Evolutionary conservation across 768 basidiomycete genomes (phyloP), one percentile per base, ranked within the genome.

Genomic region (Guyanaporus albipodus): DNA sequence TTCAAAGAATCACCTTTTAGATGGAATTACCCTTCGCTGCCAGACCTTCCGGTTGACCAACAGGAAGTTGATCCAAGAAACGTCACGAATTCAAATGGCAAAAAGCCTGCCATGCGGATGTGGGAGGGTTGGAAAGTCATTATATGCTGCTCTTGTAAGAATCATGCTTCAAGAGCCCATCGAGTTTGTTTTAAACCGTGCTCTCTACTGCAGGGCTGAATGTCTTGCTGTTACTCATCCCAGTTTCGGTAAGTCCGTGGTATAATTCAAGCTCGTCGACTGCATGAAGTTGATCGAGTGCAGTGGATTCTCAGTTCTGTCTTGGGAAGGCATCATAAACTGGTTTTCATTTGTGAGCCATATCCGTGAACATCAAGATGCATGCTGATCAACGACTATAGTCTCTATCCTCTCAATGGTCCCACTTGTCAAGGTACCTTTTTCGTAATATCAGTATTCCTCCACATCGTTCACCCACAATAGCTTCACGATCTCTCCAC

Each of bases 401-500:
- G 85, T 81, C 44, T 84, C 77, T 49, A 72, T 83, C 52, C 66
- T 87, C 22, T 77, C 85, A 9, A 77, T 92, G 64, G 77, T 91
- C 22, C 91, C 90, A 4, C 73, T 91, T 23, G 87, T 90, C 40
- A 83, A 85, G 69, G 85, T 85, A 53, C 28, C 45, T 18, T 38
- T 37, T 27, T 51, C 35, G 21, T 33, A 18, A 17, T n/a, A n/a
- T n/a, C 1, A 17, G 31, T 18, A n/a, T 6, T n/a, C 28, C 5
- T 49, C 38, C 46, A 21, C 29, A 17, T 40, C 6, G 36, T 19
- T 61, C 28, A 58, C 18, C 4, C 41, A 8, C 15, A 21, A 28
- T 50, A 87, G 85, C 70, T 91, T 24, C 85, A 92, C 52, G 91
- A 91, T 50, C 72, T 91, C 34, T 78, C 79, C 1, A 91, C 86